These are phyloP conservation scores for Groenewaldozyma sp. DNA, from an alignment of 1,139 yeast genomes.

Conservation along the genomic window DNA sequence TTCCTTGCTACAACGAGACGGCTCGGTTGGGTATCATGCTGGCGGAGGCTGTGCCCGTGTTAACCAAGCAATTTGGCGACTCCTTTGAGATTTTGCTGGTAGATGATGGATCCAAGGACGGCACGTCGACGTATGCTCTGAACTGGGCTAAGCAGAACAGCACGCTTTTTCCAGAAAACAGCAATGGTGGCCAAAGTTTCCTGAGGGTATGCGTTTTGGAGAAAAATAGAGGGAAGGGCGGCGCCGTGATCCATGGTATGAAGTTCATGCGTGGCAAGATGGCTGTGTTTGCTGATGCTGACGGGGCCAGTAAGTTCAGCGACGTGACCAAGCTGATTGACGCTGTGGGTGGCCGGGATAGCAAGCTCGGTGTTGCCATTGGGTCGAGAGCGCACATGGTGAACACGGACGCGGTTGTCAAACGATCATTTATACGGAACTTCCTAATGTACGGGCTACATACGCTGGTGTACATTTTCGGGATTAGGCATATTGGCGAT, in stretches of 20 bases:
- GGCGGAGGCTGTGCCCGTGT: slow-evolving; percentile 58
- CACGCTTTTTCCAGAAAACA: slow-evolving; percentile 4
- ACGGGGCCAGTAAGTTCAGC: slow-evolving; percentile 82
- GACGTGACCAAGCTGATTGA: slow-evolving; percentile 52
- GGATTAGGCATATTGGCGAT: slow-evolving; percentile 76
- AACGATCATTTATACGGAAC: slow-evolving; percentile 79
- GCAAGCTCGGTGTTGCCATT: slow-evolving; percentile 50
- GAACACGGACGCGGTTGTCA: slow-evolving; percentile 89
- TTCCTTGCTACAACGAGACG: slow-evolving; percentile 89
- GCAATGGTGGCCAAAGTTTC: slow-evolving; percentile 38
- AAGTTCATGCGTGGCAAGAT: slow-evolving; percentile 64
- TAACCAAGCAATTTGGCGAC: slow-evolving; percentile 32
- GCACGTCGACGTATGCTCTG: slow-evolving; percentile 66
- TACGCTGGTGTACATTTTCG: slow-evolving; percentile 75
- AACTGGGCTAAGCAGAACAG: slow-evolving; percentile 42
- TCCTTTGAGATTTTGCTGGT: slow-evolving; percentile 73
- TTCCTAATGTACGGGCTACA: slow-evolving; percentile 91
- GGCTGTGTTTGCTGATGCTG: slow-evolving; percentile 91
- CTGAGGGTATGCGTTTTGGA: slow-evolving; percentile 61
- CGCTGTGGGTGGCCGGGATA: slow-evolving; percentile 32
- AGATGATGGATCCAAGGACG: slow-evolving; percentile 87
- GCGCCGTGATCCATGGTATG: slow-evolving; percentile 94
- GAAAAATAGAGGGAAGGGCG: slow-evolving; percentile 90
- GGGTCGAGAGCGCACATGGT: slow-evolving; percentile 98
- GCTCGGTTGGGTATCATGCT: slow-evolving; percentile 64